phyloP scores from a whole-genome alignment of 305 asterid species.

The Fraxinus latifolia region DNA sequence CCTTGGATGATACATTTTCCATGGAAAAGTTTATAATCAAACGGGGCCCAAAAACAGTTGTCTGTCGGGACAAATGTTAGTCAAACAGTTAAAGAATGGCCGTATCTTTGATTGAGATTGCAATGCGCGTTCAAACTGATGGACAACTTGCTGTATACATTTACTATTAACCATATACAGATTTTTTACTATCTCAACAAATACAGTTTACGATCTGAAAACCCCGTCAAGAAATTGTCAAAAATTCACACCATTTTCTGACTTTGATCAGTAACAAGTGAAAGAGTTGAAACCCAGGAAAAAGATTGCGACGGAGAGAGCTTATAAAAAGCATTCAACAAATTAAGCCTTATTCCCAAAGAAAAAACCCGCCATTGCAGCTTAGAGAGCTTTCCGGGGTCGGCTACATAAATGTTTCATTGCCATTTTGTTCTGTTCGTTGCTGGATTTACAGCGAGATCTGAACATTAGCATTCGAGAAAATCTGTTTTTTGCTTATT shows the following conservation, averaged over 20 bases:
- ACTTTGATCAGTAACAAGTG: background rate
- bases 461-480: background rate
- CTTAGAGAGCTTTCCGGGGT: background rate
- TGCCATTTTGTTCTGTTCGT: background rate
- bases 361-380: background rate
- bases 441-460: background rate
- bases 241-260: background rate
- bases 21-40: no score
- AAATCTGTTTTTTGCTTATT: background rate
- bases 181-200: background rate
- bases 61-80: background rate
- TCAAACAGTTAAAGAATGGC: background rate
- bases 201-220: background rate
- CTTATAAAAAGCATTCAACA: background rate
- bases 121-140: background rate
- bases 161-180: background rate
- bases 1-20: no score
- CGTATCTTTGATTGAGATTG: background rate
- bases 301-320: background rate
- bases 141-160: background rate
- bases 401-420: background rate
- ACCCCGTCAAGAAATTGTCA: background rate
- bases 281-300: background rate
- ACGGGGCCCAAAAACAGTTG: background rate
- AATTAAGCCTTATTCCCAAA: background rate